These are phyloP conservation scores for Dillenia turbinata DNA, from an alignment of 164 flowering plant genomes.

Conservation along the genomic window DNA sequence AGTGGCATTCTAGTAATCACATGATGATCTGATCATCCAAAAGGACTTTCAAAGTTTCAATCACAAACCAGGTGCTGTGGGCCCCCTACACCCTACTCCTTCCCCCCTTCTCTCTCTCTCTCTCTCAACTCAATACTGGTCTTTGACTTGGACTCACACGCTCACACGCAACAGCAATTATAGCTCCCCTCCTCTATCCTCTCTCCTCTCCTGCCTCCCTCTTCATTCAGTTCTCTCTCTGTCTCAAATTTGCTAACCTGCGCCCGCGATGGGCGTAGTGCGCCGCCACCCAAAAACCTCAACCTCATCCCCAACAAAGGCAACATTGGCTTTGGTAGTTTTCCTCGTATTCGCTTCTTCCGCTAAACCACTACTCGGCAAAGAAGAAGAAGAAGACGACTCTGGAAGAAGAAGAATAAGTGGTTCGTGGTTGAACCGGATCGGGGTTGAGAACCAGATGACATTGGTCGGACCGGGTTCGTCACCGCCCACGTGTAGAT, in stretches of 20 bases:
- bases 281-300: conserved; percentile 14
- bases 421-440: not conserved
- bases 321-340: conserved; percentile 10
- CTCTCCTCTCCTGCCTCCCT: not conserved
- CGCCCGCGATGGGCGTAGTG: conserved; percentile 34
- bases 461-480: conserved; percentile 65
- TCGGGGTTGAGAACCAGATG: conserved; percentile 29
- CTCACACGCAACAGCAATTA: conserved; percentile 15
- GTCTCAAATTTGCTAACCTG: conserved; percentile 10
- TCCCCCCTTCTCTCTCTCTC: conserved; percentile 4
- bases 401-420: not conserved
- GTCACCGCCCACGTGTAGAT: conserved; percentile 75
- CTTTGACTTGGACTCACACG: conserved; percentile 45
- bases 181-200: conserved; percentile 5
- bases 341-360: conserved; percentile 27
- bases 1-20: conserved; percentile 5
- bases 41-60: no score
- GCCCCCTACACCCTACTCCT: not conserved
- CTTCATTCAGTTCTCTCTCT: not conserved
- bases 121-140: conserved; percentile 1
- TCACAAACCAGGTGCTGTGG: not conserved
- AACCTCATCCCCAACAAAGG: no score
- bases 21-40: not conserved
- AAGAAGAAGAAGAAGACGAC: conserved; percentile 15
- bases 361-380: conserved; percentile 13